These are phyloP conservation scores for Lodderomyces margitis DNA, from an alignment of 1,139 yeast genomes.

Conservation along the genomic window DNA sequence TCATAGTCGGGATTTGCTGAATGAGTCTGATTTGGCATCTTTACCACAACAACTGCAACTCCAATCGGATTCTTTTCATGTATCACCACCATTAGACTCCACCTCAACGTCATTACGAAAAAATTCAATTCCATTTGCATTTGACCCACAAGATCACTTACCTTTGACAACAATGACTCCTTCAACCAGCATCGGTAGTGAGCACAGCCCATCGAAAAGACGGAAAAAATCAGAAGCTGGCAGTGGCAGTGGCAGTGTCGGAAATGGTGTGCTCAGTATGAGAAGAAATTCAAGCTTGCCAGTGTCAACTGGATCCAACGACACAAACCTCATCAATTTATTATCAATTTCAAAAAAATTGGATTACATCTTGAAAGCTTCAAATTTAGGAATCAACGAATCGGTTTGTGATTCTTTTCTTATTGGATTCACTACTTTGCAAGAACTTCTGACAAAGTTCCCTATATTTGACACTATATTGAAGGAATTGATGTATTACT, in stretches of 20 bases:
- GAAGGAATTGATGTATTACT: constrained; percentile 26
- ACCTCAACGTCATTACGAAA: background rate
- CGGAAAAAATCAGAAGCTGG: constrained; percentile 7
- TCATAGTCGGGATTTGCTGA: background rate
- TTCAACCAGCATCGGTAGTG: constrained; percentile 5
- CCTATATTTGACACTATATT: constrained; percentile 22
- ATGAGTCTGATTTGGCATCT: background rate
- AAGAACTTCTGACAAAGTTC: constrained; percentile 20
- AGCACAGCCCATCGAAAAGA: constrained; percentile 5
- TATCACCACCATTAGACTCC: background rate
- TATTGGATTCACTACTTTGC: constrained; percentile 30
- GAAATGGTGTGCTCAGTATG: constrained; percentile 2
- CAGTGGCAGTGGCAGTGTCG: too few relatives aligned
- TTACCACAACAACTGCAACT: background rate
- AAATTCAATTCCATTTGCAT: background rate
- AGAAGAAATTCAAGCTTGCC: constrained; percentile 6
- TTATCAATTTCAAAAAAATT: constrained; percentile 36
- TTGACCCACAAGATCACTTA: constrained; percentile 2
- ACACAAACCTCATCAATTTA: constrained; percentile 30
- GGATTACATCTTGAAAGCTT: constrained; percentile 14
- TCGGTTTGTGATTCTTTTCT: constrained; percentile 29
- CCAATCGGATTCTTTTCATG: background rate
- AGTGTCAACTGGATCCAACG: constrained; percentile 10
- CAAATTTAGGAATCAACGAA: constrained; percentile 5
- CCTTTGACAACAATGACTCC: constrained; percentile 7